A percentile compares a stretch with the other conserved stretches of the same genome.
Evolutionary conservation across 2,329 filamentous ascomycete genomes (phyloP).

Genomic region (Neocatenulostroma microsporum): DNA sequence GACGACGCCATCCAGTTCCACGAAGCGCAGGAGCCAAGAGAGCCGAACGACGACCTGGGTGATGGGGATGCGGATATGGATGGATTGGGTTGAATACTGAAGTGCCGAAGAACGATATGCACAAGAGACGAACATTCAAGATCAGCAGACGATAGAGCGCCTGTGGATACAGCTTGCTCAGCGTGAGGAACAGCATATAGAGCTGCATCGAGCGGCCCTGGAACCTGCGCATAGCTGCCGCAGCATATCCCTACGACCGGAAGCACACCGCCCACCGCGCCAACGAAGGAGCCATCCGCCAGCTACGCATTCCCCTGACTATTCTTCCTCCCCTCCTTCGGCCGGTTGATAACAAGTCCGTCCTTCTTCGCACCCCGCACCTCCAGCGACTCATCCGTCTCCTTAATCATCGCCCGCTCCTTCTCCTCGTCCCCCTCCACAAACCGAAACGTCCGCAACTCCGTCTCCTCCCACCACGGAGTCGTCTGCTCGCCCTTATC

Average conservation of each 20-base stretch:
- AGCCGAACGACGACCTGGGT: constrained; percentile 51
- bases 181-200: too few species aligned
- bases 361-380: constrained; percentile 9
- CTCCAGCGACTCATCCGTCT: constrained; percentile 20
- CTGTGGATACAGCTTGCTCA: too few species aligned
- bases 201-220: too few species aligned
- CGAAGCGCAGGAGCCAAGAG: constrained; percentile 83
- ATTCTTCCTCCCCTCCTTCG: too few species aligned
- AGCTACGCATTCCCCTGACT: too few species aligned
- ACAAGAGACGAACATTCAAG: too few species aligned
- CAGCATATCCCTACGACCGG: too few species aligned
- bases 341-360: constrained; percentile 3
- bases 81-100: constrained; percentile 37
- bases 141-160: too few species aligned
- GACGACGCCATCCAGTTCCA: constrained; percentile 91
- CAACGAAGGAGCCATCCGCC: too few species aligned
- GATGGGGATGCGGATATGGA: constrained; percentile 49
- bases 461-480: constrained; percentile 25
- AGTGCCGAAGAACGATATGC: constrained; percentile 3
- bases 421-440: constrained; percentile 18
- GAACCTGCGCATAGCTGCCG: too few species aligned
- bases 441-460: constrained; percentile 24
- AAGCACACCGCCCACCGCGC: too few species aligned
- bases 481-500: constrained; percentile 24
- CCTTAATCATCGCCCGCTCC: constrained; percentile 21